A percentile compares a stretch with the other conserved stretches of the same genome.
These are phyloP conservation scores for Bruguiera gymnorhiza DNA, from an alignment of 345 rosid species.

Conservation along the genomic window DNA sequence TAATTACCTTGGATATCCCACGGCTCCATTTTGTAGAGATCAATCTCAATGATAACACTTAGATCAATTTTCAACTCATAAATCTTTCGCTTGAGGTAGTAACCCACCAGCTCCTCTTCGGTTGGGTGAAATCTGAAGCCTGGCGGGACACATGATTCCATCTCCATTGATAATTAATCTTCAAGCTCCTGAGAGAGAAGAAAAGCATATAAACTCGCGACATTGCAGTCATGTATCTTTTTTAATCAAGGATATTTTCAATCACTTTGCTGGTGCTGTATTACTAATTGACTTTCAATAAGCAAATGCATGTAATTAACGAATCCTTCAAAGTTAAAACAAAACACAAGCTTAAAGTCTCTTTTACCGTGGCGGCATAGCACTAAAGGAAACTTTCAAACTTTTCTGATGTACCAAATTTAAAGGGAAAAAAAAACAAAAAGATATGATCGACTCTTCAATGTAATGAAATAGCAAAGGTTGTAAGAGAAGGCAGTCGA, in stretches of 20 bases:
- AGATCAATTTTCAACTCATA: conserved; percentile 67
- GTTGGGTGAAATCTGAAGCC: conserved; percentile 97
- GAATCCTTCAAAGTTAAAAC: background rate
- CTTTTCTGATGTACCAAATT: conserved; percentile 13
- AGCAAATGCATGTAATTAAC: no score
- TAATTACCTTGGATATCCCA: conserved; percentile 96
- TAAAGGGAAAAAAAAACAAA: conserved; percentile 38
- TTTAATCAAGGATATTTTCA: no score
- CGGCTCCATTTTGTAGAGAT: conserved; percentile 96
- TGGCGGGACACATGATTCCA: conserved; percentile 78
- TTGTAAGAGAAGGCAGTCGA: conserved; percentile 31
- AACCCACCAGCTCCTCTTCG: conserved; percentile 95
- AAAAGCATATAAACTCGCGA: no score
- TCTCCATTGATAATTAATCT: conserved; percentile 39
- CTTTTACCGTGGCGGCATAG: conserved; percentile 27
- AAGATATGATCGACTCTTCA: conserved; percentile 34
- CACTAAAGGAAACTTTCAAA: conserved; percentile 33
- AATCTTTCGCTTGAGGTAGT: conserved; percentile 81
- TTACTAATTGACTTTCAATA: no score
- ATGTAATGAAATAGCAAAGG: conserved; percentile 37
- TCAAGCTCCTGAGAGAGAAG: conserved; percentile 17
- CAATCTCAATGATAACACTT: conserved; percentile 78
- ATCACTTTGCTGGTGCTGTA: no score
- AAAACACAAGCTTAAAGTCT: conserved; percentile 45
- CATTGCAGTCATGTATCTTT: no score